Evolutionary conservation across 2,329 filamentous ascomycete species (phyloP).

Genomic region (Colletotrichum tanaceti): DNA sequence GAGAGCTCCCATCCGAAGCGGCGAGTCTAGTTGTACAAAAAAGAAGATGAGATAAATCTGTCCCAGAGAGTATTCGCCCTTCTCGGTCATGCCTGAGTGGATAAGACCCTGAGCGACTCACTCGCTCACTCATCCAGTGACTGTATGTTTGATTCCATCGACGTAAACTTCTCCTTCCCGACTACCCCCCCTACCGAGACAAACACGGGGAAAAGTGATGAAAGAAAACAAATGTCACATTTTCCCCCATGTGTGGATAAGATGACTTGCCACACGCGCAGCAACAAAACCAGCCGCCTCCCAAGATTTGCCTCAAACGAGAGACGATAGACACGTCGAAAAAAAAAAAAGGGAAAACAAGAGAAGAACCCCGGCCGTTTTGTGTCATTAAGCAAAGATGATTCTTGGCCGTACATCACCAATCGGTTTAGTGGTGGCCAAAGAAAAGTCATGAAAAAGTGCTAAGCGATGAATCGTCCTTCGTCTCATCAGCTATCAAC

Average conservation of each 20-base stretch:
- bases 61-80: not conserved
- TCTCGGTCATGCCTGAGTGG: not conserved
- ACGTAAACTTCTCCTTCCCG: constrained; percentile 8
- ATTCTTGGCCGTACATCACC: constrained; percentile 10
- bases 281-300: constrained; percentile 19
- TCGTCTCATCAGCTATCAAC: not conserved
- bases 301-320: constrained; percentile 8
- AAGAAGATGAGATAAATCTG: not conserved
- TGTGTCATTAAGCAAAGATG: constrained; percentile 25
- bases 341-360: not conserved
- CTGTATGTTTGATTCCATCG: not conserved
- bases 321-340: not conserved
- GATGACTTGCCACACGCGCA: constrained; percentile 23
- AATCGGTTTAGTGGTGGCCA: not conserved
- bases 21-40: constrained; percentile 26
- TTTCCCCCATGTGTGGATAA: constrained; percentile 26
- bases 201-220: not conserved
- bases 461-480: not conserved
- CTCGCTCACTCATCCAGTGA: not conserved
- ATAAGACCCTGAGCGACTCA: constrained; percentile 4
- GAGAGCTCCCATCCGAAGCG: constrained; percentile 5
- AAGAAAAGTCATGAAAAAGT: constrained; percentile 19
- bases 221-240: not conserved
- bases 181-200: not conserved
- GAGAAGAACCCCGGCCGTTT: constrained; percentile 14